Evolutionary conservation across 768 basidiomycete species (phyloP).

Genomic region (Pulveroboletus sp.): DNA sequence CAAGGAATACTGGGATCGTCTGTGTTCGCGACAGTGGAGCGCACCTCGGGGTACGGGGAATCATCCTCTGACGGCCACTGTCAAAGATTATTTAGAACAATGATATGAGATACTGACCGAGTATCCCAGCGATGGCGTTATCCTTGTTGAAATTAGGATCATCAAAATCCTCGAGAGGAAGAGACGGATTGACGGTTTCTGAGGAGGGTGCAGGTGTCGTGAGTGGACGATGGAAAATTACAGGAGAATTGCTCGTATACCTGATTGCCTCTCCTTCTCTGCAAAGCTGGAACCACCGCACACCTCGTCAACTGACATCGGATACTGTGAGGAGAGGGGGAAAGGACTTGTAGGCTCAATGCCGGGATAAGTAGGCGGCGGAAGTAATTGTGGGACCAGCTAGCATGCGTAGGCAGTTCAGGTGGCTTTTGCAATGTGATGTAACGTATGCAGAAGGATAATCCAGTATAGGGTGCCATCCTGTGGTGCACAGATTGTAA

Average conservation of each 20-base stretch:
- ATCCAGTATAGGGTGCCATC: no score
- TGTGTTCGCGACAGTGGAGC: no score
- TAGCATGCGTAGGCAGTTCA: no score
- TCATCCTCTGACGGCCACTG: slow-evolving; percentile 47
- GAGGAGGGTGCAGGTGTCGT: background rate
- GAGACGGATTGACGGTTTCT: slow-evolving; percentile 3
- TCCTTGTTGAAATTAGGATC: no score
- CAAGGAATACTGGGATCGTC: no score
- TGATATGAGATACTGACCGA: slow-evolving; percentile 13
- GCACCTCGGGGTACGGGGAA: no score
- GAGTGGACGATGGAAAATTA: background rate
- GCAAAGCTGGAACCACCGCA: slow-evolving; percentile 13
- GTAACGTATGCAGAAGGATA: no score
- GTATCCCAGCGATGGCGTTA: slow-evolving; percentile 23
- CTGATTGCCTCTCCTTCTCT: slow-evolving; percentile 22
- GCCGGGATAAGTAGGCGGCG: background rate
- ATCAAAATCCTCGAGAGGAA: no score
- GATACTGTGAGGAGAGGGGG: background rate
- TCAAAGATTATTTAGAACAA: slow-evolving; percentile 15
- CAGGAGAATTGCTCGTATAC: background rate
- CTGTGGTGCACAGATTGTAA: no score
- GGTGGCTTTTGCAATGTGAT: no score
- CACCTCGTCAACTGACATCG: slow-evolving; percentile 20
- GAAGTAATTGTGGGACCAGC: background rate
- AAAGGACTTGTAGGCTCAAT: background rate